Conservation (phyloP, 2,329 filamentous ascomycete species). For the Pseudogymnoascus sp. region DNA sequence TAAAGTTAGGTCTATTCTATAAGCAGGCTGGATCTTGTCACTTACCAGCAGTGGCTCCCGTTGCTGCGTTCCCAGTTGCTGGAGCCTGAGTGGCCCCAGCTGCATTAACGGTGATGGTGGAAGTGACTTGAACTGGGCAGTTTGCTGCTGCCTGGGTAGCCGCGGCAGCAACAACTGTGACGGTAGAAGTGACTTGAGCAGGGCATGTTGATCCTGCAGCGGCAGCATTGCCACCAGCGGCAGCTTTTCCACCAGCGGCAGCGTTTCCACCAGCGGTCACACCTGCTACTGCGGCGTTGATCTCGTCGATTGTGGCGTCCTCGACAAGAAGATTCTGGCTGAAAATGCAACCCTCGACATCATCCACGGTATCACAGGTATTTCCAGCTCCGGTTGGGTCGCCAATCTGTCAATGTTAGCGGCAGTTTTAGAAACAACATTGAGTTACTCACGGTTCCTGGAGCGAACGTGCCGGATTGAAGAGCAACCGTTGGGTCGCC, state of each 20-base stretch:
- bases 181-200: not conserved
- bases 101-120: not conserved
- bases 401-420: conserved; percentile 21
- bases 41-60: conserved; percentile 14
- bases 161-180: conserved; percentile 6
- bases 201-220: conserved; percentile 10
- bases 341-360: conserved; percentile 49
- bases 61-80: conserved; percentile 13
- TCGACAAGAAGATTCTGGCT: conserved; percentile 45
- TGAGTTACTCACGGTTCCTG: conserved; percentile 45
- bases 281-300: conserved; percentile 41
- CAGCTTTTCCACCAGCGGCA: conserved; percentile 10
- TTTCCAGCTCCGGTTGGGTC: conserved; percentile 43
- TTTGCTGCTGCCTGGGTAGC: conserved; percentile 3
- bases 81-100: not conserved
- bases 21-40: not conserved
- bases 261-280: conserved; percentile 19
- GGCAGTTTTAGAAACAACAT: not conserved
- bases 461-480: conserved; percentile 54
- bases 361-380: conserved; percentile 43
- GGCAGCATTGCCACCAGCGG: conserved; percentile 13
- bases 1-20: not conserved
- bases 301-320: conserved; percentile 47
- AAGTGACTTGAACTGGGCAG: conserved; percentile 1
- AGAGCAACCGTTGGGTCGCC: conserved; percentile 57